Evolutionary conservation across 805 yeast genomes (phyloP).

Genomic region (Pichia kluyveri): DNA sequence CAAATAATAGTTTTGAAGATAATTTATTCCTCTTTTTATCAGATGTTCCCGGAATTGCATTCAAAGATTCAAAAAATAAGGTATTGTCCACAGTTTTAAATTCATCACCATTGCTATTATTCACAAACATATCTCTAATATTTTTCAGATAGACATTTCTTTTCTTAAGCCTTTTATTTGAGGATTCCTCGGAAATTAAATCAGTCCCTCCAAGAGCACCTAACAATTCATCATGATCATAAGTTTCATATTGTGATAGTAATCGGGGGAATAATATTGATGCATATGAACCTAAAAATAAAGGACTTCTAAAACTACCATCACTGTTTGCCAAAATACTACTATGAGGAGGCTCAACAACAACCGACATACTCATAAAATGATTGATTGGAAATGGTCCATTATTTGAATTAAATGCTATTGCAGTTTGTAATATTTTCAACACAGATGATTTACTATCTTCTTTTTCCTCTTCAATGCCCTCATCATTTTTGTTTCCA

Average conservation of each 20-base stretch:
- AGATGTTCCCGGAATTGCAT: background rate
- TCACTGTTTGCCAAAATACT: constrained; percentile 37
- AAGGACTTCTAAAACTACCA: constrained; percentile 42
- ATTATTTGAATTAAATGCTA: constrained; percentile 33
- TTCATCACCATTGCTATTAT: constrained; percentile 47
- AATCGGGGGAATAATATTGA: constrained; percentile 57
- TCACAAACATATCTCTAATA: constrained; percentile 55
- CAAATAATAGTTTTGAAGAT: constrained; percentile 28
- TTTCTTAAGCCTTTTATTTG: constrained; percentile 3
- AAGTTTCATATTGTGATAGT: constrained; percentile 46
- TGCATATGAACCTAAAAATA: constrained; percentile 52
- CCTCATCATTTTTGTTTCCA: no score
- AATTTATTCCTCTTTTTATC: background rate
- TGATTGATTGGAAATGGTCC: constrained; percentile 39
- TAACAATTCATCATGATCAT: constrained; percentile 41
- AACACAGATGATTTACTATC: constrained; percentile 7
- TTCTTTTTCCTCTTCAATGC: constrained; percentile 18
- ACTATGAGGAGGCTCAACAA: constrained; percentile 49
- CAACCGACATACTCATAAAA: constrained; percentile 57
- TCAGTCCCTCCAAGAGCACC: constrained; percentile 42
- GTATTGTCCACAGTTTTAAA: constrained; percentile 43
- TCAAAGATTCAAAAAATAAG: constrained; percentile 49
- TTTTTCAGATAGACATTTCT: constrained; percentile 44
- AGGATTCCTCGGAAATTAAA: constrained; percentile 4
- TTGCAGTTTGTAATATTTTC: constrained; percentile 25